Conservation (phyloP, 139 green algal species). For the Astrephomene gubernaculifera region DNA sequence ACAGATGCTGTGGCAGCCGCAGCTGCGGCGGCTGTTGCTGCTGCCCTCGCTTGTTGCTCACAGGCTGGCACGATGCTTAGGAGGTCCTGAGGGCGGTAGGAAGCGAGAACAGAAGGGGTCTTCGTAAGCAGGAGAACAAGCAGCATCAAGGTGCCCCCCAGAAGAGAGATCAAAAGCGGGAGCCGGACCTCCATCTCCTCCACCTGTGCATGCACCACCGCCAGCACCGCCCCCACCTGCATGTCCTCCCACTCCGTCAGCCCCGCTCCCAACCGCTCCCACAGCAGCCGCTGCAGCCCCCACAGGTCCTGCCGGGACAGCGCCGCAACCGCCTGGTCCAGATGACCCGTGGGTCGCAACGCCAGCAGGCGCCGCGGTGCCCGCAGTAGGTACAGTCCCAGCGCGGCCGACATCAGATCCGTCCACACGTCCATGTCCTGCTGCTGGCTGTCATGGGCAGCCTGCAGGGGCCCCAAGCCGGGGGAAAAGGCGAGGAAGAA, state of each 20-base stretch:
- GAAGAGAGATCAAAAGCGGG: too few relatives aligned
- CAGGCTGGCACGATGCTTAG: not conserved
- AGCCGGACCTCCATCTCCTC: not conserved
- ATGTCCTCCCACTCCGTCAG: not conserved
- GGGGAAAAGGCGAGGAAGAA: too few relatives aligned
- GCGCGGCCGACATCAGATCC: constrained; percentile 33
- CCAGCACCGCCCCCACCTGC: constrained; percentile 24
- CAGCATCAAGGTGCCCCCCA: too few relatives aligned
- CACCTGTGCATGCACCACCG: not conserved
- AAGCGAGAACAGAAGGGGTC: too few relatives aligned
- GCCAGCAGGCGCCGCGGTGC: not conserved
- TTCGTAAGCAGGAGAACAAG: too few relatives aligned
- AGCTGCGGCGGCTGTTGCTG: not conserved
- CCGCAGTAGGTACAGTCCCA: constrained; percentile 30
- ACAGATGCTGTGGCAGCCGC: not conserved
- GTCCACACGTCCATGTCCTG: constrained; percentile 34
- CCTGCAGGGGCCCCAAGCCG: too few relatives aligned
- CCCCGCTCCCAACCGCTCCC: constrained; percentile 3
- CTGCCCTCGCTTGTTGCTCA: constrained; percentile 18
- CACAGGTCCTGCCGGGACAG: constrained; percentile 28
- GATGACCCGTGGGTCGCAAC: constrained; percentile 1
- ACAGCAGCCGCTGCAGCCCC: constrained; percentile 15
- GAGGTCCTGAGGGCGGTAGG: constrained; percentile 33
- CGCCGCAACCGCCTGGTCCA: constrained; percentile 13
- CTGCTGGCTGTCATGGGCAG: constrained; percentile 12